Evolutionary conservation across 2,329 filamentous ascomycete genomes (phyloP).

Genomic region (Arthrobotrys musiformis): DNA sequence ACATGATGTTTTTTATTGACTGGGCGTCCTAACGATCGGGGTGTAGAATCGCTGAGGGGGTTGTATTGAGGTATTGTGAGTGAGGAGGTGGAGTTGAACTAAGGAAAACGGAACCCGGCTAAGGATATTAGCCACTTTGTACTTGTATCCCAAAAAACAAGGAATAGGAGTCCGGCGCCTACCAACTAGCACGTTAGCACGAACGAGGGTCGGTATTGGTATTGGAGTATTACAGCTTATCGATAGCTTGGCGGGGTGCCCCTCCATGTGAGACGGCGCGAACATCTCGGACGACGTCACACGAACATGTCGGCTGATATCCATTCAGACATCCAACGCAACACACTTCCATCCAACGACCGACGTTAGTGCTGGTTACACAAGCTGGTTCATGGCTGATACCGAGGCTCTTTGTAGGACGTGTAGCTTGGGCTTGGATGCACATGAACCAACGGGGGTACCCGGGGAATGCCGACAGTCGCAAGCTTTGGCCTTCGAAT

Average conservation of each 20-base stretch:
- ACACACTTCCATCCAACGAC: not conserved
- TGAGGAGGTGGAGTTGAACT: not conserved
- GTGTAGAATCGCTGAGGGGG: not conserved
- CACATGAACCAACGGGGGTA: too few species aligned
- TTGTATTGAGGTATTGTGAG: not conserved
- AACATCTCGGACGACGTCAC: constrained; percentile 33
- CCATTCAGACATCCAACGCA: constrained; percentile 22
- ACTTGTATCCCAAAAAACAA: constrained; percentile 3
- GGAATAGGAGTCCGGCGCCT: not conserved
- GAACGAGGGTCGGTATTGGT: not conserved
- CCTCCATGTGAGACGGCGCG: constrained; percentile 27
- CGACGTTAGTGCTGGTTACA: constrained; percentile 2
- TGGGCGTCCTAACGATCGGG: not conserved
- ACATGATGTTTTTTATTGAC: constrained; percentile 15
- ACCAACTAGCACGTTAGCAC: constrained; percentile 9
- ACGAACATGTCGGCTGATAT: constrained; percentile 51
- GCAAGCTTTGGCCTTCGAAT: not conserved
- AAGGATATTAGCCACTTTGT: not conserved
- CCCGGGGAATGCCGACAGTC: too few species aligned
- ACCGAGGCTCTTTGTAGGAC: not conserved
- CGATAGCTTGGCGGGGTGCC: constrained; percentile 37
- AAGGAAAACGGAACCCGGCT: not conserved
- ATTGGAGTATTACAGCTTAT: constrained; percentile 21
- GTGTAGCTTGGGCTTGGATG: too few species aligned
- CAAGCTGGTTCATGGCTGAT: not conserved